A percentile compares a stretch with the other conserved stretches of the same genome.
Evolutionary conservation across 2,329 filamentous ascomycete genomes (phyloP).

Genomic region (Aspergillus aculeatus): DNA sequence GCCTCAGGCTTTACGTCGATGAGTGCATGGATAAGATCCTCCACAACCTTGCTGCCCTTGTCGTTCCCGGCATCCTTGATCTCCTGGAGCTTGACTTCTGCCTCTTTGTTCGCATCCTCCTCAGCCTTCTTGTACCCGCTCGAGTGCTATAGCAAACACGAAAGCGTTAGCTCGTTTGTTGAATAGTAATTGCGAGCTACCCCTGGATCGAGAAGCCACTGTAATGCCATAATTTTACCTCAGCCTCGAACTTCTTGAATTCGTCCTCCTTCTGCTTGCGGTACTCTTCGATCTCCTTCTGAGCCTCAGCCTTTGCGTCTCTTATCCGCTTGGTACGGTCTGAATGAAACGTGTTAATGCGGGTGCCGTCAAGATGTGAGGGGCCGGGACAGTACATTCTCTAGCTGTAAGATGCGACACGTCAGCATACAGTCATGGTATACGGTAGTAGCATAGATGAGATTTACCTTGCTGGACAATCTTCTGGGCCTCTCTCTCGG

Average conservation of each 20-base stretch:
- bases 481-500: slow-evolving; percentile 97
- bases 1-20: slow-evolving; percentile 76
- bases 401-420: slow-evolving; percentile 58
- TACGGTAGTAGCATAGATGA: background rate
- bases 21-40: slow-evolving; percentile 80
- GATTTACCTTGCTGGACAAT: slow-evolving; percentile 90
- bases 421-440: slow-evolving; percentile 20
- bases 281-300: slow-evolving; percentile 97
- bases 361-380: background rate
- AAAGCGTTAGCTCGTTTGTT: background rate
- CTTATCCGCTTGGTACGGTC: slow-evolving; percentile 96
- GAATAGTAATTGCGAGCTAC: background rate
- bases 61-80: slow-evolving; percentile 80
- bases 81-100: slow-evolving; percentile 75
- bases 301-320: slow-evolving; percentile 92
- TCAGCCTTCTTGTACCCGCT: slow-evolving; percentile 85
- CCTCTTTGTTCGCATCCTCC: slow-evolving; percentile 75
- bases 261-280: slow-evolving; percentile 85
- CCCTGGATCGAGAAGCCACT: background rate
- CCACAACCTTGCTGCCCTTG: slow-evolving; percentile 74
- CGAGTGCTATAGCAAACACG: slow-evolving; percentile 60
- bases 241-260: slow-evolving; percentile 89
- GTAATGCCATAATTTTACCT: slow-evolving; percentile 51
- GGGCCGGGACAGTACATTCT: slow-evolving; percentile 66
- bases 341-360: slow-evolving; percentile 36